Conservation (phyloP, 805 yeast species). For the Spathaspora hagerdaliae region DNA sequence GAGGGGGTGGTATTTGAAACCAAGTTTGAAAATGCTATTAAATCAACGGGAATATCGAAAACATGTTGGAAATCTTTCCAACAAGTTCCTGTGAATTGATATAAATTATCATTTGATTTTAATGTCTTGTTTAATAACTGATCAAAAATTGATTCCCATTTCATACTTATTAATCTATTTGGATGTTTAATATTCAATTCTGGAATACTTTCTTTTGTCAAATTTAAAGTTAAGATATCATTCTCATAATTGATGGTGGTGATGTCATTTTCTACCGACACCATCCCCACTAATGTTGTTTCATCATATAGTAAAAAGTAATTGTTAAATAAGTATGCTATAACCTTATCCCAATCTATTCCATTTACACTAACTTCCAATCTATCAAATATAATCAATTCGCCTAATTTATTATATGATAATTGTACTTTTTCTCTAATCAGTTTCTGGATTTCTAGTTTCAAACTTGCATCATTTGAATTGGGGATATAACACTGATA, state of each 20-base stretch:
- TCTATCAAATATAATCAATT: slow-evolving; percentile 37
- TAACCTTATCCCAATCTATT: slow-evolving; percentile 35
- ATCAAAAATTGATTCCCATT: slow-evolving; percentile 38
- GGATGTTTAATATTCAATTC: slow-evolving; percentile 35
- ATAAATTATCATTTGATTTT: slow-evolving; percentile 25
- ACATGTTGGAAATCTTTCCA: slow-evolving; percentile 40
- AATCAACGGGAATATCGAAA: slow-evolving; percentile 34
- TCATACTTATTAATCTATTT: slow-evolving; percentile 27
- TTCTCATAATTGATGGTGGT: slow-evolving; percentile 18
- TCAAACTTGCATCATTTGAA: slow-evolving; percentile 1
- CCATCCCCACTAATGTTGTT: slow-evolving; percentile 34
- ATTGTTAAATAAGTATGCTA: slow-evolving; percentile 30
- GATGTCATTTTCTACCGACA: slow-evolving; percentile 35
- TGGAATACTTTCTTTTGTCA: slow-evolving; percentile 40
- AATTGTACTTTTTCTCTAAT: slow-evolving; percentile 2
- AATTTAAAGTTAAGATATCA: slow-evolving; percentile 27
- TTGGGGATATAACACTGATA: background rate
- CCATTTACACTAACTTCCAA: slow-evolving; percentile 42
- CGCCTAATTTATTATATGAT: slow-evolving; percentile 13
- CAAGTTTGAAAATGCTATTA: slow-evolving; percentile 31
- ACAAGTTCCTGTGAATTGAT: slow-evolving; percentile 48
- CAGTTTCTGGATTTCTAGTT: slow-evolving; percentile 1
- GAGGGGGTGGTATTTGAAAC: slow-evolving; percentile 32
- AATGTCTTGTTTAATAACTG: slow-evolving; percentile 11
- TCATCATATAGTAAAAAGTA: slow-evolving; percentile 23